These are phyloP conservation scores for Thermothelomyces thermophilus DNA, from an alignment of 2,329 filamentous ascomycete genomes.

Conservation along the genomic window DNA sequence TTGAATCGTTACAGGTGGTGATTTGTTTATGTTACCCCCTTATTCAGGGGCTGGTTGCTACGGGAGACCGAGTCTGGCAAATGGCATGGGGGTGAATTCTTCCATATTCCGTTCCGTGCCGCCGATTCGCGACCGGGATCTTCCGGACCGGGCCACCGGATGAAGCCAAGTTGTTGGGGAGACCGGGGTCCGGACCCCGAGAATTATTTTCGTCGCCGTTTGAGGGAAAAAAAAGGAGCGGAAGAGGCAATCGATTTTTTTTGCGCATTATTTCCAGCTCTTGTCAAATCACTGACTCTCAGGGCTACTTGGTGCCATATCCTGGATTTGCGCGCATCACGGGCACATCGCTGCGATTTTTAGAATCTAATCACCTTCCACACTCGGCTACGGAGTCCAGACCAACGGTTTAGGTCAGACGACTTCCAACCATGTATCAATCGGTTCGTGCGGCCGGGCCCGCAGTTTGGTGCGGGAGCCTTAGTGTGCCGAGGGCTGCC, in stretches of 20 bases:
- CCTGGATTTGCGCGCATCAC: neutral
- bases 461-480: constrained; percentile 27
- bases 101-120: constrained; percentile 1
- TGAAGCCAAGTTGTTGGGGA: constrained; percentile 13
- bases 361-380: constrained; percentile 3
- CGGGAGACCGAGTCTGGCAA: neutral
- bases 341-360: constrained; percentile 3
- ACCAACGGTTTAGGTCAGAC: constrained; percentile 7
- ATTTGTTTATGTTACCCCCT: neutral
- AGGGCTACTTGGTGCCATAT: neutral
- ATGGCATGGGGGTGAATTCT: constrained; percentile 4
- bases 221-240: constrained; percentile 13
- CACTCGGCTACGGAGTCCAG: constrained; percentile 6
- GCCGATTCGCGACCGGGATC: constrained; percentile 11
- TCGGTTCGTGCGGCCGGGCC: constrained; percentile 32
- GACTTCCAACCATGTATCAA: constrained; percentile 30
- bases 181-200: neutral
- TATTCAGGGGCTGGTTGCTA: constrained; percentile 9
- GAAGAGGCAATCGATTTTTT: constrained; percentile 2
- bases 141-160: constrained; percentile 13
- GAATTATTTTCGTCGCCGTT: constrained; percentile 2
- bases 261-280: constrained; percentile 3
- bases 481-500: constrained; percentile 31
- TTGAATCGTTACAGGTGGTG: too few relatives aligned
- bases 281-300: neutral